Base-by-base conservation (phyloP, 805 yeast genomes). In the Soucietia sequanensis region DNA sequence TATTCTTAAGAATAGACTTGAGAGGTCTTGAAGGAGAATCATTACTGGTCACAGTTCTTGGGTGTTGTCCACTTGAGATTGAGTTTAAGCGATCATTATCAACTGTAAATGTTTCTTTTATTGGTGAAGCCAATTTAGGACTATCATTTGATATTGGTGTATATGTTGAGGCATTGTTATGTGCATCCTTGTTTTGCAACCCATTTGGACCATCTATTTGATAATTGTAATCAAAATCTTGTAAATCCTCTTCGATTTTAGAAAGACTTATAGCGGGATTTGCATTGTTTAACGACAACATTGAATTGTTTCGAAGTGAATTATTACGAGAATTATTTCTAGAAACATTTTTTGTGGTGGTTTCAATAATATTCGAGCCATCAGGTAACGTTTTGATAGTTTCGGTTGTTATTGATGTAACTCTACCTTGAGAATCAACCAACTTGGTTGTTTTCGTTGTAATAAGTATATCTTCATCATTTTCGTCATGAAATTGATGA, bases 381-480 rank as follows among this genome's bases (percentile, higher is more conserved):
- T 68, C 72, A 6, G 72, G 62, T 33, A 66, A 41, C 6, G 57
- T 54, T 33, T 56, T 54, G 27, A 60, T 54, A 9, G 67, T 65
- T 35, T 63, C 60, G 8, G 67, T 64, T n/a, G 68, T 65, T 21
- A 66, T 58, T 34, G 35, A 43, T 23, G 38, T 58, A 2, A 68
- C 60, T 40, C 72, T 50, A 12, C 74, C 74, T 18, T 41, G 52
- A 4, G 66, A 43, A 35, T 68, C 74, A 6, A 65, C 53, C 10
- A 66, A 60, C 37, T 62, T 65, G 16, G 71, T 67, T 5, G 72
- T 67, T 39, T 63, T 65, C 20, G 72, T 66, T n/a, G 70, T 64
- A 12, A 66, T 44, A 5, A 60, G 43, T 11, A 45, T 48, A 12
- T 50, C 53, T 12, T 44, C 53, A 1, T 34, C 47, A 10, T 48